Base-by-base conservation (phyloP, 2,329 filamentous ascomycete genomes). In the Scedosporium aurantiacum region DNA sequence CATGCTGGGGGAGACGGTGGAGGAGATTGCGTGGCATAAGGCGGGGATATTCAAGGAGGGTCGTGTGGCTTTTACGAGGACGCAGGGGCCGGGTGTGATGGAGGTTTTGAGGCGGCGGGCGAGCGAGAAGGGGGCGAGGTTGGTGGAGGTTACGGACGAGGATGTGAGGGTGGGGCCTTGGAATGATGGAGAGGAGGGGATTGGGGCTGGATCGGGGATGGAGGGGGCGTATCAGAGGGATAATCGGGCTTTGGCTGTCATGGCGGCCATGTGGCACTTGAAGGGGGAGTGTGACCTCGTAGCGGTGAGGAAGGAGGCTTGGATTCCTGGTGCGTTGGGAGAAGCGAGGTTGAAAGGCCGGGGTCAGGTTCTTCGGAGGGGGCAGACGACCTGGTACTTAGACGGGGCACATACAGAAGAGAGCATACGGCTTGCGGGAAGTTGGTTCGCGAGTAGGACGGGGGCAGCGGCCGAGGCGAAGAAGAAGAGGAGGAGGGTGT, bases 401-500 rank as follows among this genome's bases (percentile, higher is more conserved):
- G 92, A 97, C 68, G 91, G 92, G 2, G 92, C 90, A 1, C 92
- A 97, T 70, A 97, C 92, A 0, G 78, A 86, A 23, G 91, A 96
- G 67, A 95, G 90, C 67, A 84, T 97, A 64, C 80, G 84, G 60
- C 81, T 90, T 50, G 88, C 89, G 10, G 90, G 85, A 2, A 79
- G 78, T 65, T 97, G 92, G 92, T 93, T 93, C 68, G 82, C 82
- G 1, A 74, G 74, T 6, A 75, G 79, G 57, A 68, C 80, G n/a
- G 66, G 68, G 67, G 64, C 2, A 10, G 10, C 2, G 32, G 10
- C 32, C 2, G 32, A 37, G 28, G 28, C 8, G 28, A 6, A 74
- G 70, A 43, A 63, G 8, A 50, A 61, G 5, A 50, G 32, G 2
- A 69, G 62, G 6, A 47, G 77, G 54, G 77, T 90, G 0, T 76